These are phyloP conservation scores for Hibiscus trionum DNA, from an alignment of 345 rosid genomes.

Conservation along the genomic window DNA sequence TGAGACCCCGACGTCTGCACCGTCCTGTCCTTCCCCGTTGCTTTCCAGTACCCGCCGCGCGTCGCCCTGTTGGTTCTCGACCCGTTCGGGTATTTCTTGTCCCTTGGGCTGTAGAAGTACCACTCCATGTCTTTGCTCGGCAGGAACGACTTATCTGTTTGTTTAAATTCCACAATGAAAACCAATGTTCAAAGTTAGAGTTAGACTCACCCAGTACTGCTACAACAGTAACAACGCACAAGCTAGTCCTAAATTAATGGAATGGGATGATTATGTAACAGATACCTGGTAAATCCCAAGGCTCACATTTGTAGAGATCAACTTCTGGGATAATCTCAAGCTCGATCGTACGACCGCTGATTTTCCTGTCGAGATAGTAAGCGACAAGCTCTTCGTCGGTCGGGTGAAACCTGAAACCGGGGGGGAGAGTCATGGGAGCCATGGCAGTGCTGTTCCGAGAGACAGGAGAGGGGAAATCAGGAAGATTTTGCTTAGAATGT, in stretches of 20 bases:
- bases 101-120: slow-evolving; percentile 73
- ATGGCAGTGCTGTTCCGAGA: slow-evolving; percentile 9
- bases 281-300: slow-evolving; percentile 84
- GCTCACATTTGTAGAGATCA: slow-evolving; percentile 75
- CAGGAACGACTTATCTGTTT: slow-evolving; percentile 54
- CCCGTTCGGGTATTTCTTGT: slow-evolving; percentile 75
- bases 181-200: background rate
- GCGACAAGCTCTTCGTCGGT: slow-evolving; percentile 78
- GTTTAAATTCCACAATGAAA: background rate
- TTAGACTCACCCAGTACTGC: too few relatives aligned
- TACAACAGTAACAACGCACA: background rate
- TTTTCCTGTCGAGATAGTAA: slow-evolving; percentile 63
- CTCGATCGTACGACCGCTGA: slow-evolving; percentile 53
- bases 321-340: slow-evolving; percentile 73
- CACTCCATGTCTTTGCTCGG: slow-evolving; percentile 81
- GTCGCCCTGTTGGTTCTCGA: slow-evolving; percentile 76
- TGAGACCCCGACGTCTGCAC: slow-evolving; percentile 20
- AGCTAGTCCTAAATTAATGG: background rate
- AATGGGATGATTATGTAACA: background rate
- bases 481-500: slow-evolving; percentile 1
- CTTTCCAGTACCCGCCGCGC: slow-evolving; percentile 68
- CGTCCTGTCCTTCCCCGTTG: slow-evolving; percentile 60
- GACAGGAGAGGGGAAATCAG: background rate
- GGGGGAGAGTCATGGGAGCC: slow-evolving; percentile 77
- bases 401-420: slow-evolving; percentile 81